These are phyloP conservation scores for Plasmodium berghei DNA, from an alignment of 169 alveolate genomes.

Conservation along the genomic window DNA sequence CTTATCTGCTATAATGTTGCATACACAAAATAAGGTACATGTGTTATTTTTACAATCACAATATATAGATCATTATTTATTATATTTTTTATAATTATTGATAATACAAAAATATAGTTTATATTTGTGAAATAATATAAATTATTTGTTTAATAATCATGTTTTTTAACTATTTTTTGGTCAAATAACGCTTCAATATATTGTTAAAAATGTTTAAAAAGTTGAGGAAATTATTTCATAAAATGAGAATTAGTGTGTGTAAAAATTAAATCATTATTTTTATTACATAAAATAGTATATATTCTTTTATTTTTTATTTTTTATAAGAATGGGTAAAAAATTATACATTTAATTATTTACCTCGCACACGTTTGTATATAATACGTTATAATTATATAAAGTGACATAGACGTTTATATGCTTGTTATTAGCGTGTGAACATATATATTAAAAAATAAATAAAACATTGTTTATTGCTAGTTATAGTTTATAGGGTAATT, in stretches of 20 bases:
- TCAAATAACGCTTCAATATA: conserved; percentile 3
- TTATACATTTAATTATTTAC: neutral
- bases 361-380: too few relatives aligned
- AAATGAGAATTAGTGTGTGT: conserved; percentile 9
- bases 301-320: conserved; percentile 6
- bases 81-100: too few relatives aligned
- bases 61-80: neutral
- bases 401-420: too few relatives aligned
- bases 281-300: neutral
- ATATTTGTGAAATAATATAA: too few relatives aligned
- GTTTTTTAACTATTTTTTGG: conserved; percentile 1
- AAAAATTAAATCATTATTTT: neutral
- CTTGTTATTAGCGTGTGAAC: too few relatives aligned
- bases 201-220: neutral
- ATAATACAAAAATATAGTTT: too few relatives aligned
- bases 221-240: conserved; percentile 6
- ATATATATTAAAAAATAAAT: too few relatives aligned
- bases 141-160: neutral
- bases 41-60: neutral
- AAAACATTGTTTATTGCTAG: too few relatives aligned
- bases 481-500: too few relatives aligned
- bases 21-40: neutral
- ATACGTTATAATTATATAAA: too few relatives aligned
- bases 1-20: neutral
- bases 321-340: neutral